These are phyloP conservation scores for Chaetomium fimeti DNA, from an alignment of 495 filamentous ascomycete species.

Conservation along the genomic window DNA sequence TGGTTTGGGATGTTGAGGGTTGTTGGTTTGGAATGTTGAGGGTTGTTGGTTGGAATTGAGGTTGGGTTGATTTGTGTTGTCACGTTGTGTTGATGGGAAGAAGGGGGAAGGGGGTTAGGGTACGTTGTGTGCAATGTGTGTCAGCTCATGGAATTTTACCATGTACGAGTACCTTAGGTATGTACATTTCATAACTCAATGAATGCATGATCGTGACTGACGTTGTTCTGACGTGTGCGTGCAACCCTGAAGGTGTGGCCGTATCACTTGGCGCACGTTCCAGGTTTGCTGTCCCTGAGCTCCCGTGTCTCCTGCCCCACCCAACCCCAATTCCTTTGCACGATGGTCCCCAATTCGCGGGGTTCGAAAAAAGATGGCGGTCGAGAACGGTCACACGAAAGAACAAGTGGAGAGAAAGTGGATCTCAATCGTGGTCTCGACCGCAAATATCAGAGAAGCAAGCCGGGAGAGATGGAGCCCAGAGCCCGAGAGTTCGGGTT, in stretches of 20 bases:
- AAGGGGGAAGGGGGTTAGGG: not conserved
- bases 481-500: conserved; percentile 6
- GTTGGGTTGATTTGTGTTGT: not conserved
- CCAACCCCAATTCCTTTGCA: not conserved
- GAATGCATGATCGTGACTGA: not conserved
- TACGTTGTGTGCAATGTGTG: too few species aligned
- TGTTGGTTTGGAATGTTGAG: not conserved
- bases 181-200: not conserved
- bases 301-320: not conserved
- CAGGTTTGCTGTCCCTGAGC: not conserved
- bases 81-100: not conserved
- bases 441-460: not conserved
- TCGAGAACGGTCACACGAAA: not conserved
- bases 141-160: too few species aligned
- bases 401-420: not conserved
- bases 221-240: not conserved
- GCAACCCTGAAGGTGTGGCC: not conserved
- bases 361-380: not conserved
- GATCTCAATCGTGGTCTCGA: not conserved
- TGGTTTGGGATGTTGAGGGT: not conserved
- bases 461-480: conserved; percentile 8
- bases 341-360: not conserved
- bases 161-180: not conserved
- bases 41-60: not conserved
- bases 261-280: not conserved